Conservation (phyloP, 192 early-diverging fungal species). For the Mortierella hygrophila region DNA sequence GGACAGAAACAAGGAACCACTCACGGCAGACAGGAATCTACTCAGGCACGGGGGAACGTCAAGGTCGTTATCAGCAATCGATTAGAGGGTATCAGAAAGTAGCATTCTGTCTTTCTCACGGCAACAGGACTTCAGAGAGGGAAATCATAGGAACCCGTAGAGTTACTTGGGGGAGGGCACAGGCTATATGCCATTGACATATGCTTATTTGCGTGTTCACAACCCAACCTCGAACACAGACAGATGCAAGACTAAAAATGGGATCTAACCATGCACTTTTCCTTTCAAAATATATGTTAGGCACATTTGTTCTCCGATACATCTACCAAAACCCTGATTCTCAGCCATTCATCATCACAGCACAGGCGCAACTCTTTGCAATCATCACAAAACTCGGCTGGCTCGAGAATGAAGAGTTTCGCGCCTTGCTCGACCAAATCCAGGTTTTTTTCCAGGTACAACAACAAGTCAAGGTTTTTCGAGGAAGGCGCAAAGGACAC, state of each 20-base stretch:
- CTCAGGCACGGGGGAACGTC: neutral
- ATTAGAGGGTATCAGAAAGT: neutral
- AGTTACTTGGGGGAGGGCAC: neutral
- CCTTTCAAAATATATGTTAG: conserved; percentile 32
- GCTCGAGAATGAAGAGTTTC: conserved; percentile 80
- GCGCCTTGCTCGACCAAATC: conserved; percentile 63
- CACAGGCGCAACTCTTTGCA: conserved; percentile 72
- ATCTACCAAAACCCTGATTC: conserved; percentile 67
- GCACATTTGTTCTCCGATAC: conserved; percentile 73
- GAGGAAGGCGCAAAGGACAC: neutral
- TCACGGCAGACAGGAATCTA: neutral
- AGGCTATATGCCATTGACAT: neutral
- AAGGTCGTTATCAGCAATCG: no score
- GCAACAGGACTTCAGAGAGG: neutral
- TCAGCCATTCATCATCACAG: conserved; percentile 69
- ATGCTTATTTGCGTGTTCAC: conserved; percentile 2
- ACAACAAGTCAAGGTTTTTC: conserved; percentile 5
- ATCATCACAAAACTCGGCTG: conserved; percentile 78
- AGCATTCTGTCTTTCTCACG: neutral
- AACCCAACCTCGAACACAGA: neutral
- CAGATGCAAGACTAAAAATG: neutral
- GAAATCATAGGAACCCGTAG: neutral
- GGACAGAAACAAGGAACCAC: neutral
- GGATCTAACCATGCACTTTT: conserved; percentile 22
- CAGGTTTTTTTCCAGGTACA: conserved; percentile 70